phyloP scores from a whole-genome alignment of 2,329 filamentous ascomycete genomes.

The Colletotrichum magnum region DNA sequence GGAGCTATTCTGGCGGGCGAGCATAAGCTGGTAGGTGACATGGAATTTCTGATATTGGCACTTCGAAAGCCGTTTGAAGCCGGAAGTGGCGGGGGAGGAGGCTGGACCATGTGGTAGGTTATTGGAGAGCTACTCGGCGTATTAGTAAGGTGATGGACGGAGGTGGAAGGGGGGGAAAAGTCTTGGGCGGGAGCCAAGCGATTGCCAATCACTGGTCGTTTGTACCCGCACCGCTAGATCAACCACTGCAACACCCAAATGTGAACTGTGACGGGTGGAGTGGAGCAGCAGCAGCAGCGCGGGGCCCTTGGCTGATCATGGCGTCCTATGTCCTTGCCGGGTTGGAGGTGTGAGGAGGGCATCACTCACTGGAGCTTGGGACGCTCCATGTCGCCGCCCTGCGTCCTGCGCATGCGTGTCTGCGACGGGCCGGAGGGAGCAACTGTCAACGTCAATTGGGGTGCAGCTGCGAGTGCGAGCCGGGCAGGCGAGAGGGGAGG shows the following conservation, averaged over 20 bases:
- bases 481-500: background rate
- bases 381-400: constrained; percentile 28
- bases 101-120: constrained; percentile 13
- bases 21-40: background rate
- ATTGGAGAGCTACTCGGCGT: background rate
- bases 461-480: constrained; percentile 36
- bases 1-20: background rate
- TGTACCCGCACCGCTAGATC: constrained; percentile 13
- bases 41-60: constrained; percentile 14
- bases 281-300: constrained; percentile 4
- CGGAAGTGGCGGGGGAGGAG: constrained; percentile 7
- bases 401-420: constrained; percentile 21
- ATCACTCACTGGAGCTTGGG: constrained; percentile 32
- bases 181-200: constrained; percentile 29
- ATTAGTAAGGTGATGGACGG: background rate
- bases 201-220: constrained; percentile 13
- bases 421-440: background rate
- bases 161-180: background rate
- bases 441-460: constrained; percentile 34
- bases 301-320: constrained; percentile 27
- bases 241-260: constrained; percentile 1
- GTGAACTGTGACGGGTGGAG: constrained; percentile 19
- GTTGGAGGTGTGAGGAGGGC: constrained; percentile 14
- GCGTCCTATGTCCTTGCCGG: constrained; percentile 12
- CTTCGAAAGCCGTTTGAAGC: background rate